Percentiles rank a stretch among this genome's conserved stretches.
These are phyloP conservation scores for Dactylellina haptotyla DNA, from an alignment of 2,329 filamentous ascomycete species.

Conservation along the genomic window DNA sequence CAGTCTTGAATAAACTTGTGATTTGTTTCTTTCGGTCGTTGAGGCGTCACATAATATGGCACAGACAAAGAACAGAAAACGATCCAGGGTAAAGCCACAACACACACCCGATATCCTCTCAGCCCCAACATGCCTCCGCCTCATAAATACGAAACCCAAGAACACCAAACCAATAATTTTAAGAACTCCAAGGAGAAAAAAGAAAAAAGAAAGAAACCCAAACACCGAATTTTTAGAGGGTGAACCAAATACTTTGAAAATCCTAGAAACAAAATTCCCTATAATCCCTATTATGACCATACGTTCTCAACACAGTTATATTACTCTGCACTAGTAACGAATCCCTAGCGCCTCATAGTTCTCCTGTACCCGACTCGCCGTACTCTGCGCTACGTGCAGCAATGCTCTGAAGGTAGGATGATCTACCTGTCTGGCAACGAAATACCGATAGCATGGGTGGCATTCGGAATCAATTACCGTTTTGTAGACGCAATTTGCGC, in stretches of 20 bases:
- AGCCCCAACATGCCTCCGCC: too few relatives aligned
- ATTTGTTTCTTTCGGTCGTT: neutral
- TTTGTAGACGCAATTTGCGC: constrained; percentile 5
- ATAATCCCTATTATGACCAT: too few relatives aligned
- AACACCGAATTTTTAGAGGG: too few relatives aligned
- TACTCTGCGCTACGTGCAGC: neutral
- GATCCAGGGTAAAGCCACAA: too few relatives aligned
- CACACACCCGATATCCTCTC: neutral
- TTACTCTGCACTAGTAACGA: neutral
- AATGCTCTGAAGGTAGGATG: constrained; percentile 16
- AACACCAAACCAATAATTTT: too few relatives aligned
- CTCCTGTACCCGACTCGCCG: constrained; percentile 1
- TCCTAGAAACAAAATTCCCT: neutral
- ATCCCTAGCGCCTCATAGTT: constrained; percentile 14
- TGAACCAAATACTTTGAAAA: too few relatives aligned
- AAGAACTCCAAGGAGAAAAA: too few relatives aligned
- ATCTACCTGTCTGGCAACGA: neutral
- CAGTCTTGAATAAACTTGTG: too few relatives aligned
- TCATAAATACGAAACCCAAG: too few relatives aligned
- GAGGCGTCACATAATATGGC: neutral
- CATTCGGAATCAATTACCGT: neutral
- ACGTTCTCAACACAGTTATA: neutral
- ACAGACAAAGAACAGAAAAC: too few relatives aligned
- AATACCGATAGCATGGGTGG: constrained; percentile 31
- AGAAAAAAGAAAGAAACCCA: too few relatives aligned